Conservation (phyloP, 768 basidiomycete species). For the Pisolithus marmoratus region DNA sequence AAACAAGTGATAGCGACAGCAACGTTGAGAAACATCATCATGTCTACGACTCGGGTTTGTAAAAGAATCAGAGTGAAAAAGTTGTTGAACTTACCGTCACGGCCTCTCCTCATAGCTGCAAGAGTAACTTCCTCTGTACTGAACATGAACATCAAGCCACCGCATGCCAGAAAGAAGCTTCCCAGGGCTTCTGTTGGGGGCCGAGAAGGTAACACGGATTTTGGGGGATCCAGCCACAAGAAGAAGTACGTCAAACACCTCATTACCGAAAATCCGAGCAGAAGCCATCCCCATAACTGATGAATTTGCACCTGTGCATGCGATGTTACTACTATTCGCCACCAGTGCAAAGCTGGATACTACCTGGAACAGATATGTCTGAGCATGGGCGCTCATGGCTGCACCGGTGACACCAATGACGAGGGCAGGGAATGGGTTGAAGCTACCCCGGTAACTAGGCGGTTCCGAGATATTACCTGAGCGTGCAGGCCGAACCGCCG, state of each 20-base stretch:
- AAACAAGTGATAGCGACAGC: slow-evolving; percentile 83
- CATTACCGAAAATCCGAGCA: slow-evolving; percentile 71
- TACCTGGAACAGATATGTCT: slow-evolving; percentile 86
- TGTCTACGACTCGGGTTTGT: slow-evolving; percentile 40
- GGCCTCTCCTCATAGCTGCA: slow-evolving; percentile 85
- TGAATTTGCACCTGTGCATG: slow-evolving; percentile 74
- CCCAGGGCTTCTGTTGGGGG: slow-evolving; percentile 92
- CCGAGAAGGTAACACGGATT: slow-evolving; percentile 80
- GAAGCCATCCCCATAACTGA: slow-evolving; percentile 82
- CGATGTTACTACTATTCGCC: not conserved
- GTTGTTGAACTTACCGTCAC: slow-evolving; percentile 54
- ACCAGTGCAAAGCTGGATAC: slow-evolving; percentile 1
- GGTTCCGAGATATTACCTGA: slow-evolving; percentile 51
- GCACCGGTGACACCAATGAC: slow-evolving; percentile 91
- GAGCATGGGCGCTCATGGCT: slow-evolving; percentile 90
- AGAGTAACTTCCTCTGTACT: slow-evolving; percentile 86
- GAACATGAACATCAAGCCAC: slow-evolving; percentile 86
- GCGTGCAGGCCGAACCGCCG: slow-evolving; percentile 23
- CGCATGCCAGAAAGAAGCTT: slow-evolving; percentile 80
- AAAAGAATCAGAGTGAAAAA: not conserved
- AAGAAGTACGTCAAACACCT: slow-evolving; percentile 92
- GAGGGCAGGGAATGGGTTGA: slow-evolving; percentile 90
- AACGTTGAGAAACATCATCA: slow-evolving; percentile 86
- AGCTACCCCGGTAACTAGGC: slow-evolving; percentile 66
- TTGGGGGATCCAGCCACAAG: slow-evolving; percentile 82